A percentile compares a stretch with the other conserved stretches of the same genome.
phyloP scores from a whole-genome alignment of 2,329 filamentous ascomycete species.

The Xylariomycetidae sp. region DNA sequence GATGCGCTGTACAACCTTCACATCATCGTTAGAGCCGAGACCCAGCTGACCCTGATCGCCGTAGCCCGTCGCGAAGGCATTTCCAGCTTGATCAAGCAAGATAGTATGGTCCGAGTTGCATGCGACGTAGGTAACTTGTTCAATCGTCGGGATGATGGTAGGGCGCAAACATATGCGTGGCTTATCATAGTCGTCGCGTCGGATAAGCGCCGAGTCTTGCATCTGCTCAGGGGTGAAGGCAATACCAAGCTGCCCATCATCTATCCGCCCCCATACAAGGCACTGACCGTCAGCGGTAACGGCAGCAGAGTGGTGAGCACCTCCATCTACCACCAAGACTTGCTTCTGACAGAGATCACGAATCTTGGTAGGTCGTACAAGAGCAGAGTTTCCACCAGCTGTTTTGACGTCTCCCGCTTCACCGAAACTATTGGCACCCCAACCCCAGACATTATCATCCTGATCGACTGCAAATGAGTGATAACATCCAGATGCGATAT shows the following conservation, averaged over 20 bases:
- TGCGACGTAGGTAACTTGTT: slow-evolving; percentile 39
- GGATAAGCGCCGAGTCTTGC: slow-evolving; percentile 40
- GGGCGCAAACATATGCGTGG: slow-evolving; percentile 60
- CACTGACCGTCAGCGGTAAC: slow-evolving; percentile 29
- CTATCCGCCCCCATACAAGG: slow-evolving; percentile 35
- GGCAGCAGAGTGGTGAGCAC: slow-evolving; percentile 56
- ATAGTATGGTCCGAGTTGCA: slow-evolving; percentile 61
- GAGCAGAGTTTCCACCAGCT: slow-evolving; percentile 54
- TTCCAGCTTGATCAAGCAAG: slow-evolving; percentile 52
- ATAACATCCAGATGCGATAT: slow-evolving; percentile 49
- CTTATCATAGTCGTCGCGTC: slow-evolving; percentile 50
- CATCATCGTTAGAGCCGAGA: slow-evolving; percentile 58
- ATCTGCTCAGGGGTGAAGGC: slow-evolving; percentile 44
- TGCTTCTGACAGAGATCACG: slow-evolving; percentile 45
- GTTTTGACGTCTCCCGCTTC: slow-evolving; percentile 50
- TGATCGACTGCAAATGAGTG: slow-evolving; percentile 61
- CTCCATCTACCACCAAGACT: slow-evolving; percentile 52
- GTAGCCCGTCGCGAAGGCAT: slow-evolving; percentile 65
- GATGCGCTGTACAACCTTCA: slow-evolving; percentile 56
- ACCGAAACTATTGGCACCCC: slow-evolving; percentile 64
- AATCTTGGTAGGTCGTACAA: slow-evolving; percentile 54
- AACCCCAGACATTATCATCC: slow-evolving; percentile 56
- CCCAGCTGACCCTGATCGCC: slow-evolving; percentile 64
- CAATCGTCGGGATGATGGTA: slow-evolving; percentile 47
- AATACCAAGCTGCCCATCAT: slow-evolving; percentile 37